phyloP scores from a whole-genome alignment of 768 basidiomycete species.

The Boletus rubescentipes region DNA sequence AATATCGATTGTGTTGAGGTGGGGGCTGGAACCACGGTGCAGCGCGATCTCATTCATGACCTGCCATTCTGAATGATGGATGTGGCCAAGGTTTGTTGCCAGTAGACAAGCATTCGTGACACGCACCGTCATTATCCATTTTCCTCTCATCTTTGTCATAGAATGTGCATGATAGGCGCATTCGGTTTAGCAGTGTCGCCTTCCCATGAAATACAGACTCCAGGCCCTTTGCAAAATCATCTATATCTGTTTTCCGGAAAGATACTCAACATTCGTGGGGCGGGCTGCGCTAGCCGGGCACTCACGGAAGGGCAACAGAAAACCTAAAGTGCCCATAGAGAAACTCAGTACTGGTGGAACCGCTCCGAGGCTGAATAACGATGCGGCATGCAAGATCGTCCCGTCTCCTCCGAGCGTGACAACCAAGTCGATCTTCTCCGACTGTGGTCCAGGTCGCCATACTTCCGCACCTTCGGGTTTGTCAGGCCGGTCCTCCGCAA shows the following conservation, averaged over 20 bases:
- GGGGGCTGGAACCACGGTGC: constrained; percentile 88
- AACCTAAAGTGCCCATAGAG: constrained; percentile 83
- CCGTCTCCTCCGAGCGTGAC: constrained; percentile 94
- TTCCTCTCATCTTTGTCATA: constrained; percentile 58
- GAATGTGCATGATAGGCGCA: constrained; percentile 85
- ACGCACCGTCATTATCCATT: constrained; percentile 61
- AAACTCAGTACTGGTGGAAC: constrained; percentile 81
- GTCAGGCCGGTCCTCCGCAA: constrained; percentile 64
- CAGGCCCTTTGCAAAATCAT: constrained; percentile 78
- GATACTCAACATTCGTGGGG: background rate
- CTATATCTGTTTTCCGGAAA: constrained; percentile 61
- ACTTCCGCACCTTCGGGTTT: constrained; percentile 62
- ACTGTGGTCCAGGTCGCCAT: constrained; percentile 55
- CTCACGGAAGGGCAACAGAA: constrained; percentile 92
- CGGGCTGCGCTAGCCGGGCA: background rate
- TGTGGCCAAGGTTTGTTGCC: background rate
- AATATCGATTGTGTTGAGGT: constrained; percentile 90
- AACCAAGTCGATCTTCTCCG: constrained; percentile 77
- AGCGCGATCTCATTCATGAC: constrained; percentile 97
- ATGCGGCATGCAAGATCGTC: constrained; percentile 91
- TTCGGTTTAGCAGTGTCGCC: constrained; percentile 80
- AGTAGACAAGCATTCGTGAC: background rate
- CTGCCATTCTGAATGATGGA: constrained; percentile 67
- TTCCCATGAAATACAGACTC: constrained; percentile 78
- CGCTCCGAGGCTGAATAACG: constrained; percentile 84